A percentile compares a stretch with the other conserved stretches of the same genome.
Evolutionary conservation across 805 yeast genomes (phyloP).

Genomic region (Brettanomyces custersianus): DNA sequence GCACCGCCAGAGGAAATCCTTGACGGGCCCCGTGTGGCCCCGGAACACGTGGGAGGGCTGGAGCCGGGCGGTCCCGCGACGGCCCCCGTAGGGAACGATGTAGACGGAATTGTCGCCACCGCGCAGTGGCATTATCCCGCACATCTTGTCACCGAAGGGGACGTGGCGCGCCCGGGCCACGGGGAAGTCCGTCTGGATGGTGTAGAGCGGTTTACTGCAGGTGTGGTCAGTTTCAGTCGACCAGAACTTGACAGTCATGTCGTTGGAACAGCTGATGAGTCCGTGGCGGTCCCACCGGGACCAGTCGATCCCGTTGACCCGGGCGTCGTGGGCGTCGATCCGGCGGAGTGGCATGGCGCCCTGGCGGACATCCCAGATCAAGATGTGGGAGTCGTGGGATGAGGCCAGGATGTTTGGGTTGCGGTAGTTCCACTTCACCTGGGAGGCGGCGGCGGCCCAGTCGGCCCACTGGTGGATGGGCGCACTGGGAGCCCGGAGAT

Average conservation of each 20-base stretch:
- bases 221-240: slow-evolving; percentile 35
- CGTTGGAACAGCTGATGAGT: slow-evolving; percentile 80
- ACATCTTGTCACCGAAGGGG: slow-evolving; percentile 78
- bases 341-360: slow-evolving; percentile 68
- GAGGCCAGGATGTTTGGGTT: slow-evolving; percentile 76
- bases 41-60: slow-evolving; percentile 53
- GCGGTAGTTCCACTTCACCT: slow-evolving; percentile 84
- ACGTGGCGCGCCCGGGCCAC: slow-evolving; percentile 81
- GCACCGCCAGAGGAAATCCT: slow-evolving; percentile 82
- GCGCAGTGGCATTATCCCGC: slow-evolving; percentile 82
- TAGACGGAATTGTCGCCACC: slow-evolving; percentile 69
- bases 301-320: slow-evolving; percentile 86
- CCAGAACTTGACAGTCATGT: slow-evolving; percentile 80
- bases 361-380: slow-evolving; percentile 82
- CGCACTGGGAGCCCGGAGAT: slow-evolving; percentile 65
- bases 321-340: slow-evolving; percentile 70
- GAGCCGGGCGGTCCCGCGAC: slow-evolving; percentile 28
- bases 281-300: slow-evolving; percentile 48
- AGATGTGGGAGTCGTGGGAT: slow-evolving; percentile 72
- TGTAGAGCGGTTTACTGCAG: slow-evolving; percentile 38
- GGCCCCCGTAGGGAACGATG: slow-evolving; percentile 41
- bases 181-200: slow-evolving; percentile 70
- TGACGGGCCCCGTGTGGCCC: slow-evolving; percentile 80
- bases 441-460: slow-evolving; percentile 92
- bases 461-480: slow-evolving; percentile 82